Base-by-base conservation (phyloP, 805 yeast species). In the Kodamaea leandrae region DNA sequence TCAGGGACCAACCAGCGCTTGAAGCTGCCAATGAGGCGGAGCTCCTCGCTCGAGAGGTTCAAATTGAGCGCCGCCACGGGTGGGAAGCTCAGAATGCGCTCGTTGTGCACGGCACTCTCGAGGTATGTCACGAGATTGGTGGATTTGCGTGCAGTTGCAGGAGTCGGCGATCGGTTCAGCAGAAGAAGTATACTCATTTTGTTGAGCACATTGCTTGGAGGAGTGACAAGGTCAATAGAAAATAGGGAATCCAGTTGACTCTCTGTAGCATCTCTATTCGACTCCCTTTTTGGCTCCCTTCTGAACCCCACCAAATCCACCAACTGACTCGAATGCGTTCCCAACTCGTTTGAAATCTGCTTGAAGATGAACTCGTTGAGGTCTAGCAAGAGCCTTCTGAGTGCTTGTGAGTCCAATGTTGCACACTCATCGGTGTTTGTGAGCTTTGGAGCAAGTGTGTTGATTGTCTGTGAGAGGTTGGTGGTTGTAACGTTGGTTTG, bases 401-500 rank as follows among this genome's bases (percentile, higher is more conserved):
- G 72, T 5, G 66, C 72, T 21, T 53, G 56, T 10, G 72, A 73
- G 53, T 74, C 72, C 7, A 71, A 59, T 2, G 64, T 51, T n/a
- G 62, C 62, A 6, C 73, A 71, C 29, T 66, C 72, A 40, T 76
- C 80, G 23, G 65, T 68, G 38, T 78, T 77, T 1, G 81, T 50
- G 10, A 87, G 63, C 0, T 82, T 82, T 14, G 63, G 55, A 0
- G 86, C 86, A 42, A 57, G 57, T n/a, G 61, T 52, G 41, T 54
- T 61, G 39, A 69, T 48, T 4, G 60, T 57, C 36, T 64, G 64
- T 2, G 70, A 83, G 54, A 91, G 88, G 56, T 93, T 93, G 2
- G 89, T 71, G 0, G 96, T 83, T 28, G 86, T 78, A 52, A 91
- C 88, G 50, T 52, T 57, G 27, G 77, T 75, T 0, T 95, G 93